Percentiles rank a stretch among this genome's conserved stretches.
These are phyloP conservation scores for Spergularia bocconei DNA, from an alignment of 148 eudicot species.

Conservation along the genomic window DNA sequence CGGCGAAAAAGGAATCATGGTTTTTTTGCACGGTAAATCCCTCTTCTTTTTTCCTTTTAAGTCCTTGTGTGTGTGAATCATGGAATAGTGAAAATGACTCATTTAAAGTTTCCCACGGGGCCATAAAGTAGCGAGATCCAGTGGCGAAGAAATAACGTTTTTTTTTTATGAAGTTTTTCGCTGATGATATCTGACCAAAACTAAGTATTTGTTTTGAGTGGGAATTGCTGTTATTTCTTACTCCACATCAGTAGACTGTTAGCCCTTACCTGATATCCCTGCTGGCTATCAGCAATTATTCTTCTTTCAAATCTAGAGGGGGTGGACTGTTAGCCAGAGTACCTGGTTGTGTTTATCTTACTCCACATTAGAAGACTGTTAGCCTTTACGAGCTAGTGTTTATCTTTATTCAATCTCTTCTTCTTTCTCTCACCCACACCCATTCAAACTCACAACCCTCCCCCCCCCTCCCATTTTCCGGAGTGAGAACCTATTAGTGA, in stretches of 20 bases:
- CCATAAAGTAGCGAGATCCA: too few relatives aligned
- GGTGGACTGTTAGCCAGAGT: too few relatives aligned
- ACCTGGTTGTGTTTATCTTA: too few relatives aligned
- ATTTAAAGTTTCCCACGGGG: too few relatives aligned
- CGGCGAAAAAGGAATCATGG: conserved; percentile 89
- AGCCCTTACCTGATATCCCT: too few relatives aligned
- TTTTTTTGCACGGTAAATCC: conserved; percentile 70
- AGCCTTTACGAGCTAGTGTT: background rate
- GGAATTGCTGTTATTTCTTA: background rate
- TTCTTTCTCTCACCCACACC: background rate
- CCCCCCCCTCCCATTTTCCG: background rate
- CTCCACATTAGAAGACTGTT: background rate
- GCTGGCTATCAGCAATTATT: too few relatives aligned
- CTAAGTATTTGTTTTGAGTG: background rate
- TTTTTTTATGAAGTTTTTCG: background rate
- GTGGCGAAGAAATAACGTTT: too few relatives aligned
- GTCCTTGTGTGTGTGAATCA: too few relatives aligned
- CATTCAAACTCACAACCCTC: too few relatives aligned
- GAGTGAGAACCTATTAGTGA: background rate
- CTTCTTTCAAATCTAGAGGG: too few relatives aligned
- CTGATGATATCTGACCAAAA: background rate
- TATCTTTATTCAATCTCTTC: background rate
- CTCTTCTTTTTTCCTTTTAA: background rate
- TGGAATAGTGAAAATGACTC: too few relatives aligned
- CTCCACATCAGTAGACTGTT: too few relatives aligned